These are phyloP conservation scores for Backusella sp. DNA, from an alignment of 192 early-diverging fungal species.

Conservation along the genomic window DNA sequence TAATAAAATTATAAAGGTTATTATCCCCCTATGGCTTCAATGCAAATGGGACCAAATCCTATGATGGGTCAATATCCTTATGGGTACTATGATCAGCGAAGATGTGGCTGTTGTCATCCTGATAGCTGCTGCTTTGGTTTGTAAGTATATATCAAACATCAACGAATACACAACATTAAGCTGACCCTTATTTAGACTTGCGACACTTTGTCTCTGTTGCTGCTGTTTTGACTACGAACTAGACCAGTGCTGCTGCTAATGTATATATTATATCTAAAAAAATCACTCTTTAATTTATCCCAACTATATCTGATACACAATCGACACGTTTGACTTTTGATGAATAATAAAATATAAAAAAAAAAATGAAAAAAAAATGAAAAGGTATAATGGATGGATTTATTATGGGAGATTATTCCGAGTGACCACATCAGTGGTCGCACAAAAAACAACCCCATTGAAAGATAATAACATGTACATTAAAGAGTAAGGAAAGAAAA, in stretches of 20 bases:
- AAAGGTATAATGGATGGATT: background rate
- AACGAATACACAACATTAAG: background rate
- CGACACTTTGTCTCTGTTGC: background rate
- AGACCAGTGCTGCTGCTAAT: background rate
- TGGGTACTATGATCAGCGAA: background rate
- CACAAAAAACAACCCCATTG: background rate
- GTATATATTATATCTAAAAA: background rate
- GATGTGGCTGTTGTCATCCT: background rate
- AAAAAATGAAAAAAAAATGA: background rate
- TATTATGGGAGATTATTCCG: background rate
- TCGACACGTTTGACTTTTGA: background rate
- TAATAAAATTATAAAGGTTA: background rate
- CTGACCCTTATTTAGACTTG: background rate
- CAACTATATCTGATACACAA: background rate
- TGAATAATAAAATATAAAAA: background rate
- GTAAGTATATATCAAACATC: background rate
- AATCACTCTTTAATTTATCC: background rate
- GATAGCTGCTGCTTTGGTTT: background rate
- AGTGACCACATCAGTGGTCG: background rate
- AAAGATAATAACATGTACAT: background rate
- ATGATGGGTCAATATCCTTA: background rate
- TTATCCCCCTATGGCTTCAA: background rate
- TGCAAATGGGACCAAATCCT: conserved; percentile 2
- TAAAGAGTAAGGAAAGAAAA: background rate
- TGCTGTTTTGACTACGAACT: background rate